Percentiles rank a stretch among this genome's conserved stretches.
Evolutionary conservation across 768 basidiomycete genomes (phyloP).

Genomic region (Grammothele lineata): DNA sequence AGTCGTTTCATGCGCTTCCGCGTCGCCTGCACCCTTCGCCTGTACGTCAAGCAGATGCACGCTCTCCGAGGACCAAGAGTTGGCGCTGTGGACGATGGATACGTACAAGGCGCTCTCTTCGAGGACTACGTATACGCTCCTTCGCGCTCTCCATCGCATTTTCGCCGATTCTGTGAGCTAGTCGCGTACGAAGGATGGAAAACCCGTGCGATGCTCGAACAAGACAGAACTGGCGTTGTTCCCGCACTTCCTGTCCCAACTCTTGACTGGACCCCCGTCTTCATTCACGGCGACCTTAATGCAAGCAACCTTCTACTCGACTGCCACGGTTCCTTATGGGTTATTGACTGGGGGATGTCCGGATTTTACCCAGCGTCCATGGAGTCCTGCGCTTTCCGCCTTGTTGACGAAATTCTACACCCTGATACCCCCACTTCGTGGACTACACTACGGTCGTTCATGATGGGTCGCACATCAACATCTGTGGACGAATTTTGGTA

Average conservation of each 20-base stretch:
- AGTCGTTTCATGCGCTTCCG: constrained; percentile 12
- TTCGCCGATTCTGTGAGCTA: constrained; percentile 7
- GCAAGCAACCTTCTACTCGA: constrained; percentile 8
- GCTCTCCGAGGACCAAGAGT: background rate
- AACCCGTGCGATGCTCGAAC: background rate
- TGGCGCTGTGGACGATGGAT: constrained; percentile 5
- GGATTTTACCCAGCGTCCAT: constrained; percentile 13
- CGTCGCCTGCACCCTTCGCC: constrained; percentile 17
- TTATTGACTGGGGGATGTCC: constrained; percentile 13
- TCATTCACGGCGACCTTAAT: constrained; percentile 15
- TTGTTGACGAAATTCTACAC: too few species aligned
- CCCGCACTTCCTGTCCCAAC: background rate
- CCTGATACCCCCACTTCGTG: too few species aligned
- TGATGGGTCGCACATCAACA: too few species aligned
- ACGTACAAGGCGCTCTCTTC: constrained; percentile 9
- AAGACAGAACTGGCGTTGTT: background rate
- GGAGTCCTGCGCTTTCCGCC: constrained; percentile 1
- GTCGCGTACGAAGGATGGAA: constrained; percentile 10
- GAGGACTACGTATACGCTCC: constrained; percentile 2
- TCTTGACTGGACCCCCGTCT: constrained; percentile 4
- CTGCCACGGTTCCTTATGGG: constrained; percentile 2
- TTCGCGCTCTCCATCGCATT: background rate
- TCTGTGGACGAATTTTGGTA: too few species aligned
- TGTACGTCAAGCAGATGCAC: constrained; percentile 15
- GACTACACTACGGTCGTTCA: too few species aligned